phyloP scores from a whole-genome alignment of 2,329 filamentous ascomycete species.

The Penicillium fuscoglaucum region DNA sequence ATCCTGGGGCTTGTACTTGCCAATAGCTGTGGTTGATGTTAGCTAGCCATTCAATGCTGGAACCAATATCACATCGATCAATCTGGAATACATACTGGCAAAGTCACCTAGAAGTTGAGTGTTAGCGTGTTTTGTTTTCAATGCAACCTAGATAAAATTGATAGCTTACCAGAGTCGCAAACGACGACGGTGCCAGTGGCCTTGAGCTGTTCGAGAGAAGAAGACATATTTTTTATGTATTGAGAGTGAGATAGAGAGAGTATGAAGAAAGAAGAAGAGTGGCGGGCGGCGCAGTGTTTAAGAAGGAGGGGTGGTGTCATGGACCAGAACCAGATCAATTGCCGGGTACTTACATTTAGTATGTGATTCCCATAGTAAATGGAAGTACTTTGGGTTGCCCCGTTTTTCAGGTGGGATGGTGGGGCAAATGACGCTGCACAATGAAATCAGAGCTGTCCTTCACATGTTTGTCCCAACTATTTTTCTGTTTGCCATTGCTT shows the following conservation, averaged over 20 bases:
- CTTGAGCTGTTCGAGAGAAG: conserved; percentile 95
- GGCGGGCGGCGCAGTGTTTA: conserved; percentile 26
- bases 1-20: conserved; percentile 99
- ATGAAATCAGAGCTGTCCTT: conserved; percentile 19
- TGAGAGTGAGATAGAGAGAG: conserved; percentile 19
- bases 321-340: conserved; percentile 12
- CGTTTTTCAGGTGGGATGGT: conserved; percentile 21
- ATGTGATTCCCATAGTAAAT: conserved; percentile 10
- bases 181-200: conserved; percentile 94
- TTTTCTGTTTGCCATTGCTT: background rate
- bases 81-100: conserved; percentile 60
- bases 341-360: conserved; percentile 16
- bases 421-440: conserved; percentile 29
- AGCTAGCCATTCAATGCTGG: conserved; percentile 5
- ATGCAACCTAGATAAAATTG: background rate
- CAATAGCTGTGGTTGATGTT: conserved; percentile 67
- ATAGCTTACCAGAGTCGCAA: conserved; percentile 82
- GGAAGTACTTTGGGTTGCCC: conserved; percentile 16
- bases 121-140: conserved; percentile 28
- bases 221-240: conserved; percentile 62
- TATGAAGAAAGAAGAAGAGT: conserved; percentile 16
- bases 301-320: conserved; percentile 23
- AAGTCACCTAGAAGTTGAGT: conserved; percentile 63
- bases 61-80: conserved; percentile 12
- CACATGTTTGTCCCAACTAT: background rate